Percentiles rank a stretch among this genome's conserved stretches.
Conservation (phyloP, 306 rosid species). For the cucumber (Cucumis sativus) region DNA sequence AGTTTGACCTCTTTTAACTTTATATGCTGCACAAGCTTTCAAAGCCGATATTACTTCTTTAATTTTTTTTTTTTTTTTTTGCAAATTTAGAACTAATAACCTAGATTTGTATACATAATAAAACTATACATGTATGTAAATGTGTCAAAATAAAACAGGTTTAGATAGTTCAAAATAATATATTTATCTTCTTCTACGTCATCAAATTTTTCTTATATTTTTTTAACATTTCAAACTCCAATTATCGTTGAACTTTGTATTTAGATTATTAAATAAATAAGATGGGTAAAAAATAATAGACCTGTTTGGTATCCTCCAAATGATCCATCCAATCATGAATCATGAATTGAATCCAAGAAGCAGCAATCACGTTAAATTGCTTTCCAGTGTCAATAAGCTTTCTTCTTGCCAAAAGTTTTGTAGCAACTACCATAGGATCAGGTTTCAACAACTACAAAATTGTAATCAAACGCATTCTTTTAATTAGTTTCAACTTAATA, state of each 20-base stretch:
- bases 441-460: conserved; percentile 39
- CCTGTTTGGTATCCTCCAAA: conserved; percentile 69
- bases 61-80: too few relatives aligned
- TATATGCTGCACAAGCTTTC: too few relatives aligned
- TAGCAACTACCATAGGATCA: conserved; percentile 41
- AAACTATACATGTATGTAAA: too few relatives aligned
- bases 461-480: neutral
- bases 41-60: too few relatives aligned
- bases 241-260: neutral
- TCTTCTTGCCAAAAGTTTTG: conserved; percentile 49
- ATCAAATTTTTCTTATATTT: neutral
- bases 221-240: neutral
- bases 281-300: neutral
- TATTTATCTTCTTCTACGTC: neutral
- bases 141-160: too few relatives aligned
- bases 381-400: conserved; percentile 40
- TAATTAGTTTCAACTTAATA: neutral
- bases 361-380: conserved; percentile 66
- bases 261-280: neutral
- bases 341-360: conserved; percentile 75
- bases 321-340: conserved; percentile 80
- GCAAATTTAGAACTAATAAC: too few relatives aligned
- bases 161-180: neutral
- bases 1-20: too few relatives aligned
- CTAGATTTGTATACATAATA: too few relatives aligned